Evolutionary conservation across 2,329 filamentous ascomycete genomes (phyloP).

Genomic region (Exophiala phaeomuriformis): DNA sequence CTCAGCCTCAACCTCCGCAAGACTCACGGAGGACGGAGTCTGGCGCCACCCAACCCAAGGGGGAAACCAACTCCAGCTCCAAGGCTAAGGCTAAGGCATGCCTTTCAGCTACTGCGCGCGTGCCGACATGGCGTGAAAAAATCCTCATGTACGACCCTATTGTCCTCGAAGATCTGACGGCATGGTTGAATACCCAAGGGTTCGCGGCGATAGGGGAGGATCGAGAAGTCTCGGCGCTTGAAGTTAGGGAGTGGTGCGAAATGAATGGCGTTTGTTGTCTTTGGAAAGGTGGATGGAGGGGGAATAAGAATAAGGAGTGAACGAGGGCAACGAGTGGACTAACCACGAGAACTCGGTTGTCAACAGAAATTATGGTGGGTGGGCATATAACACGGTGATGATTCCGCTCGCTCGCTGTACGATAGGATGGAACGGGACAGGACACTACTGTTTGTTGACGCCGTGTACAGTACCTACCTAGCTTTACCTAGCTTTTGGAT

Average conservation of each 20-base stretch:
- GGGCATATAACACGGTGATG: too few species aligned
- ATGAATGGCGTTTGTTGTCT: constrained; percentile 77
- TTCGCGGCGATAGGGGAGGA: constrained; percentile 58
- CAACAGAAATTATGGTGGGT: too few species aligned
- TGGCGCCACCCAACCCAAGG: too few species aligned
- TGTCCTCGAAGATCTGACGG: constrained; percentile 73
- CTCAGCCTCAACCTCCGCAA: background rate
- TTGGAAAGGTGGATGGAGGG: constrained; percentile 45
- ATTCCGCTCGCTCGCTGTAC: too few species aligned
- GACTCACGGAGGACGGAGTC: too few species aligned
- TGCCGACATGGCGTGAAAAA: constrained; percentile 75
- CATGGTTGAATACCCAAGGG: constrained; percentile 71
- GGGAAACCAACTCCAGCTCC: background rate
- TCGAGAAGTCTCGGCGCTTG: constrained; percentile 53
- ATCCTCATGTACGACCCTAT: constrained; percentile 92
- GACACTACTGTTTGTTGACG: too few species aligned
- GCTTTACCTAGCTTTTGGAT: too few species aligned
- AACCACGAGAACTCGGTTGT: background rate
- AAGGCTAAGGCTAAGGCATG: background rate
- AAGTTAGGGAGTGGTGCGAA: constrained; percentile 87
- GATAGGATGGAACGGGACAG: too few species aligned
- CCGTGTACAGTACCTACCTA: too few species aligned
- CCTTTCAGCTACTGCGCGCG: constrained; percentile 19
- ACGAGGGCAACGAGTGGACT: background rate
- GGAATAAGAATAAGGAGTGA: constrained; percentile 4